Percentiles rank a stretch among this genome's conserved stretches.
Conservation (phyloP, 2,329 filamentous ascomycete genomes). For the Aciculosporium take region DNA sequence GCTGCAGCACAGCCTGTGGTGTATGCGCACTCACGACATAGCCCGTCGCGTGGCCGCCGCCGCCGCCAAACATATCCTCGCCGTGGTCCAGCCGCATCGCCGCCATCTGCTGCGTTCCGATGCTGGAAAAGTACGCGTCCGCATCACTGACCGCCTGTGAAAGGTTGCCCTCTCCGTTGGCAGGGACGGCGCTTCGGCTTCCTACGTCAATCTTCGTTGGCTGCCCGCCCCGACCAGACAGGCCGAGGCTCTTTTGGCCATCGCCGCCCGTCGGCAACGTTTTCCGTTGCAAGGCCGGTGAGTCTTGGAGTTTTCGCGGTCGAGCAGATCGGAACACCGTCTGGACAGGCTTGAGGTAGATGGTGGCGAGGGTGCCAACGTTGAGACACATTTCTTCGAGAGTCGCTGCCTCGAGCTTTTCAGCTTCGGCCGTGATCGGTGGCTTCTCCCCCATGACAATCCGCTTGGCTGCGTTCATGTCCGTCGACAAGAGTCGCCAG, state of each 20-base stretch:
- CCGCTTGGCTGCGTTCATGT: slow-evolving; percentile 70
- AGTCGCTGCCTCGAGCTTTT: slow-evolving; percentile 80
- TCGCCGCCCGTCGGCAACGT: slow-evolving; percentile 39
- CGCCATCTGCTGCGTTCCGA: slow-evolving; percentile 61
- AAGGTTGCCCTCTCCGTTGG: slow-evolving; percentile 33
- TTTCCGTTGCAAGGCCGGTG: slow-evolving; percentile 70
- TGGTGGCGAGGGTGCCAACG: slow-evolving; percentile 88
- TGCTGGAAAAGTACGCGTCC: slow-evolving; percentile 74
- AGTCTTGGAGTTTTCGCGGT: slow-evolving; percentile 63
- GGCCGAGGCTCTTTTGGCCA: slow-evolving; percentile 44
- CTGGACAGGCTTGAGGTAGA: slow-evolving; percentile 95
- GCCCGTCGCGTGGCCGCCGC: slow-evolving; percentile 35
- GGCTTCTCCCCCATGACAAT: slow-evolving; percentile 98
- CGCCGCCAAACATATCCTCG: slow-evolving; percentile 48
- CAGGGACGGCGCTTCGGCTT: slow-evolving; percentile 16
- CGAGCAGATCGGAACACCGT: slow-evolving; percentile 88
- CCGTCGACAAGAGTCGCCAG: slow-evolving; percentile 88
- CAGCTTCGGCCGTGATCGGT: slow-evolving; percentile 87
- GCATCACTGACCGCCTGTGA: slow-evolving; percentile 67
- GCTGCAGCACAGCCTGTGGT: slow-evolving; percentile 61
- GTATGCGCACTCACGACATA: slow-evolving; percentile 74
- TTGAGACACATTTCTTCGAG: slow-evolving; percentile 96
- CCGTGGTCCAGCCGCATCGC: slow-evolving; percentile 52
- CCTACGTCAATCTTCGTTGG: slow-evolving; percentile 35
- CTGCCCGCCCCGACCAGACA: slow-evolving; percentile 39